phyloP scores from a whole-genome alignment of 176 grass and related monocot species.

The Canna indica region DNA sequence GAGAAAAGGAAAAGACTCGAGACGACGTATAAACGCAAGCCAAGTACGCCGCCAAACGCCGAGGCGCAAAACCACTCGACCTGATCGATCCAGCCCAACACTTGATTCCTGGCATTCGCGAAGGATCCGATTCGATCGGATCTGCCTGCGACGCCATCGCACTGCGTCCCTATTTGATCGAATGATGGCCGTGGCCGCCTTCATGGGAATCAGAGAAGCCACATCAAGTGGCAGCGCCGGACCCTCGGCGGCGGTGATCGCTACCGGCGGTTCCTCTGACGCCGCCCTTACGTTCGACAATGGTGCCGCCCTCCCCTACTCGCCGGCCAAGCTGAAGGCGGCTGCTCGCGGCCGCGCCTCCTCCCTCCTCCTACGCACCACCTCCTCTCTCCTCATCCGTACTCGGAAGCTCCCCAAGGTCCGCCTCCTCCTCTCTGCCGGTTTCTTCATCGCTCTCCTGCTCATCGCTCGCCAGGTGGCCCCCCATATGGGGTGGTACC shows the following conservation, averaged over 20 bases:
- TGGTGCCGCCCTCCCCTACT: not conserved
- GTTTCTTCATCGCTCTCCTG: not conserved
- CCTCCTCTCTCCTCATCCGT: not conserved
- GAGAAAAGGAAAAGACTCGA: no score
- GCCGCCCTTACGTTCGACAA: not conserved
- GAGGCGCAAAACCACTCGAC: no score
- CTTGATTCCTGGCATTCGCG: no score
- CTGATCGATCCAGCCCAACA: not conserved
- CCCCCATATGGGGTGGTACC: not conserved
- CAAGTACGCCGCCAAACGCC: no score
- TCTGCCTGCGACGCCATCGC: not conserved
- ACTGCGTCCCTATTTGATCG: not conserved
- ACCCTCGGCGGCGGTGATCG: not conserved
- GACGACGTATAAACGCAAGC: no score
- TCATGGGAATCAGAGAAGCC: not conserved
- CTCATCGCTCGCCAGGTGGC: not conserved
- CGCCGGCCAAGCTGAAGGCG: conserved; percentile 5
- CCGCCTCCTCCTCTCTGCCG: not conserved
- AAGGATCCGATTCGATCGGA: not conserved
- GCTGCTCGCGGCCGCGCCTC: not conserved
- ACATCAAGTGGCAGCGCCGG: not conserved
- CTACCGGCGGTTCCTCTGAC: not conserved
- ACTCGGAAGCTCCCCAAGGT: conserved; percentile 1
- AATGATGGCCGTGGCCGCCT: not conserved
- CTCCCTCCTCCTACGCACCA: not conserved